A percentile compares a stretch with the other conserved stretches of the same genome.
These are phyloP conservation scores for Epithele typhae DNA, from an alignment of 768 basidiomycete genomes.

Conservation along the genomic window DNA sequence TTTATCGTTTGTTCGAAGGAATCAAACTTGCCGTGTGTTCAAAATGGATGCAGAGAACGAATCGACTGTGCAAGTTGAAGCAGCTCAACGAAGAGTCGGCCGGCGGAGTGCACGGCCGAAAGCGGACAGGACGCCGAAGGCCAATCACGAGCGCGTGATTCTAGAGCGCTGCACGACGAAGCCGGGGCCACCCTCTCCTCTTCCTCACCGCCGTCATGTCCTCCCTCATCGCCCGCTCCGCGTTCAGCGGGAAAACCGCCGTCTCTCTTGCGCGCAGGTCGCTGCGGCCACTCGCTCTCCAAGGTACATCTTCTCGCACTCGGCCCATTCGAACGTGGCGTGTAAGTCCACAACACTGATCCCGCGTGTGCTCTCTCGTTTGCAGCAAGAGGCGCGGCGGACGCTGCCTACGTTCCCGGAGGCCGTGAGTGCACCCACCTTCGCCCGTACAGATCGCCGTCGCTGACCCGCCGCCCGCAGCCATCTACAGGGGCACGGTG, in stretches of 20 bases:
- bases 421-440: constrained; percentile 49
- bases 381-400: constrained; percentile 17
- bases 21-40: too few species aligned
- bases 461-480: constrained; percentile 32
- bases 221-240: constrained; percentile 44
- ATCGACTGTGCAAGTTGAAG: neutral
- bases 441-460: neutral
- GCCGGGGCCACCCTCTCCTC: constrained; percentile 2
- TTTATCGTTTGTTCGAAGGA: too few species aligned
- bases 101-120: constrained; percentile 11
- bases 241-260: constrained; percentile 40
- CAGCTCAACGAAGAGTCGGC: neutral
- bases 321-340: neutral
- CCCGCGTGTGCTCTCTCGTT: neutral
- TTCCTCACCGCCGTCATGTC: constrained; percentile 39
- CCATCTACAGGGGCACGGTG: constrained; percentile 85
- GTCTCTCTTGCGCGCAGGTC: constrained; percentile 34
- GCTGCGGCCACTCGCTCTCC: constrained; percentile 33
- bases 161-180: neutral
- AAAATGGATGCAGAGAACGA: too few species aligned
- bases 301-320: constrained; percentile 31
- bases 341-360: neutral
- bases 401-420: constrained; percentile 54
- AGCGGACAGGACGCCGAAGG: constrained; percentile 10
- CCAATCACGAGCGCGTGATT: constrained; percentile 14